Evolutionary conservation across 345 rosid genomes (phyloP), one percentile per base, ranked within the genome.

Genomic region (Eucalyptus shirleyi): DNA sequence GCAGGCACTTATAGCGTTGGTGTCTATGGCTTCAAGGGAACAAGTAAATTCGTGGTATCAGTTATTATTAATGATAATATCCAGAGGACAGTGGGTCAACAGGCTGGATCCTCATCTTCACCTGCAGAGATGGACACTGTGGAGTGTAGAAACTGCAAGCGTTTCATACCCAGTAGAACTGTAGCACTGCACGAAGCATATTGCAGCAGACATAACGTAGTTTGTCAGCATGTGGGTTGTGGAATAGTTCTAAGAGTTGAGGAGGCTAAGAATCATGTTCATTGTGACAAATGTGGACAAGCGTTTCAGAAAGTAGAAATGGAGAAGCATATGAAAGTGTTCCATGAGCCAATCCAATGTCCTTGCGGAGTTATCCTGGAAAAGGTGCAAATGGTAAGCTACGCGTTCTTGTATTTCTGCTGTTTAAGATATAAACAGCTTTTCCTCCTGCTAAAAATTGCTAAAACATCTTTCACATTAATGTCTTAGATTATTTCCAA

Each of bases 321-420:
- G 94, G 98, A 96, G 90, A 97, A 98, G 93, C 99, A 97, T 90
- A 89, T 96, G 95, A 96, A 95, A 93, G 98, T 97, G 88, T 96
- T 95, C 87, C 99, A 97, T 30, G 99, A 97, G 90, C 98, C 99
- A 8, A 92, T 93, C 88, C 92, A 89, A 86, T 98, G 99, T 89
- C 95, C 97, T 34, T 96, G 99, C 15, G 99, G 99, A 32, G 91
- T 91, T 28, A 92, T 94, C 85, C 98, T 97, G 7, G 98, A 96
- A 95, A 97, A 97, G 93, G 97, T 92, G 88, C 94, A 93, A 91
- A 98, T 98, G 99, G 99, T 97, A 91, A 89, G 95, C 89, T 18
- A 69, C 16, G 14, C 50, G 30, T 87, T 55, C 88, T 19, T 42
- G 60, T 51, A 12, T 55, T 44, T 19, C 44, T 55, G 47, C 60